Percentiles rank a stretch among this genome's conserved stretches.
Conservation (phyloP, 768 basidiomycete genomes). For the Ephemerocybe angulata region DNA sequence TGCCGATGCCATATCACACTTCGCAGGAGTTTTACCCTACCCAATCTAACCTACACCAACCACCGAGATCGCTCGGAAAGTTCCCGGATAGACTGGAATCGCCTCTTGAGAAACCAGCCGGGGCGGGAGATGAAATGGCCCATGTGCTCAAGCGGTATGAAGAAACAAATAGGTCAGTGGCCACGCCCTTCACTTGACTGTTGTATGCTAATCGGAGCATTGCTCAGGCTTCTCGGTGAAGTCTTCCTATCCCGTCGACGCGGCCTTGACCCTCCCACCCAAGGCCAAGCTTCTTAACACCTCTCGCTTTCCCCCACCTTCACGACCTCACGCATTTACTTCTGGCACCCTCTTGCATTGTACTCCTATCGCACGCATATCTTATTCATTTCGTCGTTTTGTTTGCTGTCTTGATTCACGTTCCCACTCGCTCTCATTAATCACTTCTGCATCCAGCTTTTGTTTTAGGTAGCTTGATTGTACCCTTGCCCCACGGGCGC, state of each 20-base stretch:
- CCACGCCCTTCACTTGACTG: constrained; percentile 2
- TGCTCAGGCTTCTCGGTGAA: constrained; percentile 54
- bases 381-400: constrained; percentile 3
- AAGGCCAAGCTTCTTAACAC: constrained; percentile 3
- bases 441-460: constrained; percentile 8
- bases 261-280: constrained; percentile 29
- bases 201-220: background rate
- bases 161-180: constrained; percentile 52
- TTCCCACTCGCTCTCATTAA: constrained; percentile 8
- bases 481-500: background rate
- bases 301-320: background rate
- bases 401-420: constrained; percentile 7
- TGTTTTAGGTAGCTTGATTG: constrained; percentile 8
- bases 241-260: constrained; percentile 62
- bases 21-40: background rate
- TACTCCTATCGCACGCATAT: background rate
- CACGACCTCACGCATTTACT: background rate
- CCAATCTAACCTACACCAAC: background rate
- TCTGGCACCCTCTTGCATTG: background rate
- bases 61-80: background rate
- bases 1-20: constrained; percentile 3
- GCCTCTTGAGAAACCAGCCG: background rate
- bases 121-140: constrained; percentile 35
- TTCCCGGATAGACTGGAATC: background rate
- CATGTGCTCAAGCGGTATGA: constrained; percentile 60